A percentile compares a stretch with the other conserved stretches of the same genome.
phyloP scores from a whole-genome alignment of 805 yeast genomes.

The Naumovozyma baii region DNA sequence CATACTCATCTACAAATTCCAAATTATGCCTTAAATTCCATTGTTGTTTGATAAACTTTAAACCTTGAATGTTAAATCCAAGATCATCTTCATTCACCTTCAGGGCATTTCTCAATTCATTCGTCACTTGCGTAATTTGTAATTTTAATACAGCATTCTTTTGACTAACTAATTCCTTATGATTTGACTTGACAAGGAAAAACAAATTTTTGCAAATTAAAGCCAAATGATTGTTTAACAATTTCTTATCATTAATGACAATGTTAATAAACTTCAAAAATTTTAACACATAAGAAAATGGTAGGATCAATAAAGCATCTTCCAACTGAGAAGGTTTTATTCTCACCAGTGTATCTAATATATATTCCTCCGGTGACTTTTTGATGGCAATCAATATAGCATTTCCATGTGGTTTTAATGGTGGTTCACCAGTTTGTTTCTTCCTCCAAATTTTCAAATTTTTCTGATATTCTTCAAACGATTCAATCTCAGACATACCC shows the following conservation, averaged over 20 bases:
- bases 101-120: slow-evolving; percentile 50
- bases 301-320: slow-evolving; percentile 84
- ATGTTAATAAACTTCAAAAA: slow-evolving; percentile 63
- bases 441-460: slow-evolving; percentile 35
- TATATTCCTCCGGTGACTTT: slow-evolving; percentile 66
- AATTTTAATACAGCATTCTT: slow-evolving; percentile 53
- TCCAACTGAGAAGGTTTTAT: slow-evolving; percentile 81
- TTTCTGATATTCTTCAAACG: slow-evolving; percentile 39
- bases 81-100: slow-evolving; percentile 44
- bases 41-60: slow-evolving; percentile 60
- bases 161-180: slow-evolving; percentile 68
- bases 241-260: slow-evolving; percentile 50
- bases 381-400: slow-evolving; percentile 67
- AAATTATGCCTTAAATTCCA: slow-evolving; percentile 71
- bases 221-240: slow-evolving; percentile 45
- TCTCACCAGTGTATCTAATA: slow-evolving; percentile 57
- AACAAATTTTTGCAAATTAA: slow-evolving; percentile 66
- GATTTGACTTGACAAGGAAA: slow-evolving; percentile 63
- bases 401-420: slow-evolving; percentile 53
- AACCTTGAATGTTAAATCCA: slow-evolving; percentile 80
- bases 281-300: slow-evolving; percentile 71
- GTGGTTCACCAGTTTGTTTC: slow-evolving; percentile 36
- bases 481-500: slow-evolving; percentile 61
- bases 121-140: slow-evolving; percentile 55
- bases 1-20: slow-evolving; percentile 62